A percentile compares a stretch with the other conserved stretches of the same genome.
Conservation (phyloP, 257 asterid species). For the Linderniella brevidens region DNA sequence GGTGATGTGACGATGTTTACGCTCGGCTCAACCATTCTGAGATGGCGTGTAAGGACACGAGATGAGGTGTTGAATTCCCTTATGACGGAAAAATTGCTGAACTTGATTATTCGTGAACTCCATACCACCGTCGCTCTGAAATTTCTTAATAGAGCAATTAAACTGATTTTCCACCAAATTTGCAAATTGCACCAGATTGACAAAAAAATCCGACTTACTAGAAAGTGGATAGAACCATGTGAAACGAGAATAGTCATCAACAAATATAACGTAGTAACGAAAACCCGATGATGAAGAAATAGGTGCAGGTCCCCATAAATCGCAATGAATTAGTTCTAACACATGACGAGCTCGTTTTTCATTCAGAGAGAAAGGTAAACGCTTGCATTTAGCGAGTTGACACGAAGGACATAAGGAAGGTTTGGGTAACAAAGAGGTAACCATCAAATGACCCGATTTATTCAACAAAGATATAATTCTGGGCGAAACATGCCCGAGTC, state of each 20-base stretch:
- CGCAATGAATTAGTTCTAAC: neutral
- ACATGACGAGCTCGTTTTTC: neutral
- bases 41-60: neutral
- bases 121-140: neutral
- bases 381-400: neutral
- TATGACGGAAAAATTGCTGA: neutral
- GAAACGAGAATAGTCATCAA: neutral
- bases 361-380: neutral
- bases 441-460: neutral
- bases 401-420: neutral
- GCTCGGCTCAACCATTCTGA: neutral
- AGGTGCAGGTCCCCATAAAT: neutral
- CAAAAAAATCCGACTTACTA: neutral
- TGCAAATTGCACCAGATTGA: neutral
- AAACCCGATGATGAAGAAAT: neutral
- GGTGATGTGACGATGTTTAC: slow-evolving; percentile 3
- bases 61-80: slow-evolving; percentile 2
- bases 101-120: slow-evolving; percentile 1
- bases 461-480: neutral
- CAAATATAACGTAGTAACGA: neutral
- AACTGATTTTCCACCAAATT: neutral
- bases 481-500: neutral
- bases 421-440: neutral
- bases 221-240: neutral
- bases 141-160: neutral